Percentiles rank a stretch among this genome's conserved stretches.
phyloP scores from a whole-genome alignment of 331 rosid genomes.

The Saraca asoca region DNA sequence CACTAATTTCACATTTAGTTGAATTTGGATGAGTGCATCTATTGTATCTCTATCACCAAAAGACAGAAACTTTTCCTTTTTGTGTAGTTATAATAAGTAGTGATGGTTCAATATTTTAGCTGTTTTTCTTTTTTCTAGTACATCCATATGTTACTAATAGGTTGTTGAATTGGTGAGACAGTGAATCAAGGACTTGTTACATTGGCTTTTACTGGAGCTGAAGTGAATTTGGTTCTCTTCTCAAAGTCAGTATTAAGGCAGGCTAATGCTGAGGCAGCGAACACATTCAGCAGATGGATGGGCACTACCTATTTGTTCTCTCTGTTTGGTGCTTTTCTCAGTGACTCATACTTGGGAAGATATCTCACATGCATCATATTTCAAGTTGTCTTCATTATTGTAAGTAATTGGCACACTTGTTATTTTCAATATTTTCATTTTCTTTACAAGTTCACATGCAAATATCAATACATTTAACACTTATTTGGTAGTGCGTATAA shows the following conservation, averaged over 20 bases:
- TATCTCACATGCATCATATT: constrained; percentile 57
- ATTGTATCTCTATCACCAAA: too few relatives aligned
- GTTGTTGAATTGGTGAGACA: constrained; percentile 29
- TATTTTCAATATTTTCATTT: neutral
- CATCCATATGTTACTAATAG: neutral
- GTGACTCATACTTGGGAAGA: constrained; percentile 67
- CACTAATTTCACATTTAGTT: too few relatives aligned
- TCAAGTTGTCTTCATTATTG: constrained; percentile 48
- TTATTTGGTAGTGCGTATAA: too few relatives aligned
- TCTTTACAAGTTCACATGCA: neutral
- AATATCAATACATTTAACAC: neutral
- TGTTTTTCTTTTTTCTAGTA: neutral
- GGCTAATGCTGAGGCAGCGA: constrained; percentile 63
- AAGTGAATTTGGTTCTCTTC: constrained; percentile 63
- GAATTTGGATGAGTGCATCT: too few relatives aligned
- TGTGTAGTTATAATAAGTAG: neutral
- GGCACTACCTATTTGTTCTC: constrained; percentile 63
- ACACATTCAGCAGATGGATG: constrained; percentile 64
- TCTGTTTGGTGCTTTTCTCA: constrained; percentile 62
- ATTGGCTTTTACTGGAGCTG: constrained; percentile 64
- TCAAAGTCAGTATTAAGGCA: constrained; percentile 59
- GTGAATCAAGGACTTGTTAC: constrained; percentile 59
- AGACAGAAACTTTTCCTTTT: neutral
- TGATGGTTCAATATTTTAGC: neutral
- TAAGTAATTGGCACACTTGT: constrained; percentile 35